phyloP scores from a whole-genome alignment of 176 grass and related monocot genomes.

The Triticum monococcum region DNA sequence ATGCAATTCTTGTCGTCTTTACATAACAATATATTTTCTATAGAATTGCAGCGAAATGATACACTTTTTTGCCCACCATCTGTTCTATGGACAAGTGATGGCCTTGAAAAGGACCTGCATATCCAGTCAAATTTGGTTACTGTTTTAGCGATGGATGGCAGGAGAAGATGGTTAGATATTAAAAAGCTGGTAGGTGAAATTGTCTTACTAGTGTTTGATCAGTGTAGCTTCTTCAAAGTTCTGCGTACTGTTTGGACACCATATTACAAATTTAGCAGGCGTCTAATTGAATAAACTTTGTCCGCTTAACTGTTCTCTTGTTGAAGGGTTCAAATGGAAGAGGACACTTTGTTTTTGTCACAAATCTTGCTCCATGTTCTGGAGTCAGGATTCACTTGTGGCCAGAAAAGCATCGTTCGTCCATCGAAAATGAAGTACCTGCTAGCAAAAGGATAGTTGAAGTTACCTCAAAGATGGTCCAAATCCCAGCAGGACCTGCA shows the following conservation, averaged over 20 bases:
- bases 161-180: slow-evolving; percentile 95
- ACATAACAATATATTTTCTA: slow-evolving; percentile 36
- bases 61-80: slow-evolving; percentile 69
- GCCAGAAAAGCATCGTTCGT: slow-evolving; percentile 63
- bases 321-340: slow-evolving; percentile 66
- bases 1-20: slow-evolving; percentile 6
- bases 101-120: slow-evolving; percentile 93
- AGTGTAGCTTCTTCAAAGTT: slow-evolving; percentile 1
- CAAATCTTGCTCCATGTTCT: slow-evolving; percentile 97
- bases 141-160: slow-evolving; percentile 95
- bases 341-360: slow-evolving; percentile 91
- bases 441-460: slow-evolving; percentile 75
- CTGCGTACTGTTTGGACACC: neutral
- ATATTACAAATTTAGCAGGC: slow-evolving; percentile 1
- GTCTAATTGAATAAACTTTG: slow-evolving; percentile 18
- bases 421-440: slow-evolving; percentile 43
- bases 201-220: slow-evolving; percentile 15
- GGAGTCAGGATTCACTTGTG: slow-evolving; percentile 94
- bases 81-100: slow-evolving; percentile 73
- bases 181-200: slow-evolving; percentile 73
- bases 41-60: slow-evolving; percentile 58
- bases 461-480: slow-evolving; percentile 86
- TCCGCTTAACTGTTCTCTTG: slow-evolving; percentile 13
- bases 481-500: slow-evolving; percentile 82
- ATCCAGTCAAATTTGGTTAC: slow-evolving; percentile 80